phyloP scores from a whole-genome alignment of 257 asterid genomes.

The Solanum piurae region DNA sequence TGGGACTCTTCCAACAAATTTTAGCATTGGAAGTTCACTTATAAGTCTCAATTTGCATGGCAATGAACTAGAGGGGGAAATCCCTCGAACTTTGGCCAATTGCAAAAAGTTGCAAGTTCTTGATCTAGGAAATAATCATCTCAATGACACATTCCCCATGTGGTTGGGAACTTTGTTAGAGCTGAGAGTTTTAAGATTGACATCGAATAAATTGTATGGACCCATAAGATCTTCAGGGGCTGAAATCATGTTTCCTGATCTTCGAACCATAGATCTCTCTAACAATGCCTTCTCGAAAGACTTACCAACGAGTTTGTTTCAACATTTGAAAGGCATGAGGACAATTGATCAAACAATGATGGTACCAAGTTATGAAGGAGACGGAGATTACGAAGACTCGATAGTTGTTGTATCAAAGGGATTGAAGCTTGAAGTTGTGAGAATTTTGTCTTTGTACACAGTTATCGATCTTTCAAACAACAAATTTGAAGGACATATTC shows the following conservation, averaged over 20 bases:
- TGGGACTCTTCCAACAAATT: background rate
- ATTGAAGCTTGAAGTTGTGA: background rate
- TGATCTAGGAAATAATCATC: background rate
- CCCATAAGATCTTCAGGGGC: background rate
- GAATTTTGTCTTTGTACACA: background rate
- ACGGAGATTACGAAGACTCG: background rate
- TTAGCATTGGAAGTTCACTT: background rate
- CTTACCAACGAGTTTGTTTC: background rate
- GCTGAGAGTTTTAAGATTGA: background rate
- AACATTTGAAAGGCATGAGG: background rate
- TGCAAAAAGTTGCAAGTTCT: background rate
- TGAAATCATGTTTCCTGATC: background rate
- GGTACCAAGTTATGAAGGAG: background rate
- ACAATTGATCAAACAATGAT: background rate
- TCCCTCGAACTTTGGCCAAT: background rate
- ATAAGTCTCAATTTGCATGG: background rate
- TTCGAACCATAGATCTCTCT: background rate
- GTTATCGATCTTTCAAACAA: background rate
- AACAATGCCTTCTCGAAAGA: background rate
- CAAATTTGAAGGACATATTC: background rate
- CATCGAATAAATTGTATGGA: background rate
- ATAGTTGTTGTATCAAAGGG: rapidly evolving
- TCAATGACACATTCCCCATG: background rate
- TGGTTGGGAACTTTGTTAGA: background rate
- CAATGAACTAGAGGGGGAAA: background rate